These are phyloP conservation scores for Phytopythium montanum DNA, from an alignment of 352 stramenopile species.

Conservation along the genomic window DNA sequence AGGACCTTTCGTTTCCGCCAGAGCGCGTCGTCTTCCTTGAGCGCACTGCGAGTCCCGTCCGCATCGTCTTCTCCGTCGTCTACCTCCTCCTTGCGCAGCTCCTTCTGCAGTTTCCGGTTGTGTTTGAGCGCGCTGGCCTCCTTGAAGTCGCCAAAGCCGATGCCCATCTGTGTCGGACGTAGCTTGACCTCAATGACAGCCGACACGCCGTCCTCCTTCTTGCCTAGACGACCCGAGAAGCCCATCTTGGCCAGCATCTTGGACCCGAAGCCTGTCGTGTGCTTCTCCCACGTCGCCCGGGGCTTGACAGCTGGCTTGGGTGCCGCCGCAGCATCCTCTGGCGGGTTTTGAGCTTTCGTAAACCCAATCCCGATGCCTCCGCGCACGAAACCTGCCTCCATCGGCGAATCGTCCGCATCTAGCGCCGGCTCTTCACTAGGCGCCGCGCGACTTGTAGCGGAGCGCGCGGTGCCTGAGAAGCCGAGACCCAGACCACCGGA, in stretches of 20 bases:
- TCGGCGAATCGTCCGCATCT: not conserved
- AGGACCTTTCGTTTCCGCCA: conserved; percentile 77
- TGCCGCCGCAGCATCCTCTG: not conserved
- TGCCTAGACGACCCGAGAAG: conserved; percentile 92
- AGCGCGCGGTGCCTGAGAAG: not conserved
- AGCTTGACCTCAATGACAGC: conserved; percentile 92
- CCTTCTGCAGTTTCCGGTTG: conserved; percentile 90
- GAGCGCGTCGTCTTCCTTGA: conserved; percentile 68
- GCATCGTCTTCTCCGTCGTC: conserved; percentile 38
- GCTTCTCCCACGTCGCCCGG: conserved; percentile 90
- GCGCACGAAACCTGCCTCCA: not conserved
- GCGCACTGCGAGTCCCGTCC: conserved; percentile 15
- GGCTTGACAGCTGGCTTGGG: not conserved
- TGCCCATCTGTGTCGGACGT: conserved; percentile 89
- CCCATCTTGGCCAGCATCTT: conserved; percentile 97
- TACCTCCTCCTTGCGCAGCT: conserved; percentile 79
- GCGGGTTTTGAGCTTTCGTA: not conserved
- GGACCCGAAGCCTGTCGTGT: conserved; percentile 95
- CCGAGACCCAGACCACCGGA: not conserved
- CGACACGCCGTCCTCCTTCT: conserved; percentile 92
- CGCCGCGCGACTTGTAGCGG: not conserved
- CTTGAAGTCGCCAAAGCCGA: conserved; percentile 93
- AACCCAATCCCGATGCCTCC: not conserved
- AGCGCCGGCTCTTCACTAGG: not conserved
- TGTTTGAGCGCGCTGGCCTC: conserved; percentile 90